Conservation (phyloP, 768 basidiomycete species). For the Punctularia strigosozonata region DNA sequence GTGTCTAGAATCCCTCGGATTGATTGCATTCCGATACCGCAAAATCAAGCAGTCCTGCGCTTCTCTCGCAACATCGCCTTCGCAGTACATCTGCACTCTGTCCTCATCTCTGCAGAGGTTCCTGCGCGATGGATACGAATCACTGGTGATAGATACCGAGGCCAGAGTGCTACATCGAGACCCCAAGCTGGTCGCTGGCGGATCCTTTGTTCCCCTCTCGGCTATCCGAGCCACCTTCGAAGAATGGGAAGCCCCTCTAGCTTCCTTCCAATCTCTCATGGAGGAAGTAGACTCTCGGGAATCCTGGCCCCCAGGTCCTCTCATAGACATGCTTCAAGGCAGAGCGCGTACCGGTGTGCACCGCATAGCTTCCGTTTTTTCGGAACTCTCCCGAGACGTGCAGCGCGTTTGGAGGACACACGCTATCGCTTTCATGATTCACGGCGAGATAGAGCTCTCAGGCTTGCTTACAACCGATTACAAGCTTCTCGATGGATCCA, state of each 20-base stretch:
- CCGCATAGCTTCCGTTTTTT: slow-evolving; percentile 60
- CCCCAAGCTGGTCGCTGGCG: slow-evolving; percentile 61
- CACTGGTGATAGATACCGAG: slow-evolving; percentile 70
- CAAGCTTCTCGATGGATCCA: slow-evolving; percentile 45
- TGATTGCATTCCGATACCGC: slow-evolving; percentile 64
- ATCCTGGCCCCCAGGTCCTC: slow-evolving; percentile 58
- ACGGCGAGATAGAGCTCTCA: slow-evolving; percentile 48
- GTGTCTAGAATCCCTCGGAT: slow-evolving; percentile 68
- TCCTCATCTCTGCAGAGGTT: slow-evolving; percentile 64
- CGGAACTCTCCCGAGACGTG: slow-evolving; percentile 60
- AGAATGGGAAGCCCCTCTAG: slow-evolving; percentile 81
- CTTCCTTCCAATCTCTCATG: slow-evolving; percentile 54
- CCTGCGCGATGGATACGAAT: slow-evolving; percentile 71
- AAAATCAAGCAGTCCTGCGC: slow-evolving; percentile 51
- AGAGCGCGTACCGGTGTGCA: slow-evolving; percentile 73
- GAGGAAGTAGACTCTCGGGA: slow-evolving; percentile 44
- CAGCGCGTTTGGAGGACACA: slow-evolving; percentile 79
- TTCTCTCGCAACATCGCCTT: slow-evolving; percentile 40
- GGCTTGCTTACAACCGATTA: slow-evolving; percentile 58
- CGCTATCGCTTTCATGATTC: slow-evolving; percentile 70
- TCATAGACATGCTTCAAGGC: slow-evolving; percentile 68
- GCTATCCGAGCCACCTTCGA: slow-evolving; percentile 75
- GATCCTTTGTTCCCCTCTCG: slow-evolving; percentile 79
- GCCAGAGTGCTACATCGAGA: slow-evolving; percentile 68
- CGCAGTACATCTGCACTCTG: slow-evolving; percentile 72